phyloP scores from a whole-genome alignment of 2,329 filamentous ascomycete species.

The Chrysoporthe cubensis region DNA sequence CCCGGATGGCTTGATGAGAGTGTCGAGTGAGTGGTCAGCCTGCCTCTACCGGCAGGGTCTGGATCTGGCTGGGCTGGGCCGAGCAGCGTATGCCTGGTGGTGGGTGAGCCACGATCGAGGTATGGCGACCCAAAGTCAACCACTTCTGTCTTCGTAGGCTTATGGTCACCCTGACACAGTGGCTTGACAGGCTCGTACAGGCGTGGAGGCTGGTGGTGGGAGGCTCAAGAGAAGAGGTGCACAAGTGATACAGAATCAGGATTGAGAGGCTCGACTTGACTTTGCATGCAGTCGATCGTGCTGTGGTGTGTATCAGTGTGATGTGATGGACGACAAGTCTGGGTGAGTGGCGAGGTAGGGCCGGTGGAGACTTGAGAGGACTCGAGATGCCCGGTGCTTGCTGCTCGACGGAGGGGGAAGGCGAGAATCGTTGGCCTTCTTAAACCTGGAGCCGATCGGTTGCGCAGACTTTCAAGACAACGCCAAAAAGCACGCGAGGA shows the following conservation, averaged over 20 bases:
- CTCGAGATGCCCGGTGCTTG: constrained; percentile 27
- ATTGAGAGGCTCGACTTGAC: constrained; percentile 14
- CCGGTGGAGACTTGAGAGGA: constrained; percentile 18
- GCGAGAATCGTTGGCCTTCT: constrained; percentile 34
- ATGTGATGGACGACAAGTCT: background rate
- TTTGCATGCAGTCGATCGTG: constrained; percentile 20
- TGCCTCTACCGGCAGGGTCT: background rate
- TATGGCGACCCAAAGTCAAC: constrained; percentile 25
- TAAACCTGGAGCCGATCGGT: constrained; percentile 38
- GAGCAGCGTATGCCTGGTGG: constrained; percentile 6
- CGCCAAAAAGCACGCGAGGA: constrained; percentile 41
- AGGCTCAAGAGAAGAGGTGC: constrained; percentile 28
- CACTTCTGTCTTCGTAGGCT: constrained; percentile 25
- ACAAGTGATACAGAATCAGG: constrained; percentile 30
- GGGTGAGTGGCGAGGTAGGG: background rate
- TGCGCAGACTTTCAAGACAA: constrained; percentile 51
- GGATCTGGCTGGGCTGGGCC: constrained; percentile 14
- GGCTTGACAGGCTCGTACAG: constrained; percentile 31
- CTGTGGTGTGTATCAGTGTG: constrained; percentile 8
- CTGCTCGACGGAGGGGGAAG: constrained; percentile 26
- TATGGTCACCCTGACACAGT: constrained; percentile 29
- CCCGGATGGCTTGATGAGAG: constrained; percentile 3
- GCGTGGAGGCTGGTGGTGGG: constrained; percentile 27
- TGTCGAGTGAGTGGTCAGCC: background rate
- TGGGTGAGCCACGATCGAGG: constrained; percentile 21